These are phyloP conservation scores for Penicillium pulvis DNA, from an alignment of 495 filamentous ascomycete genomes.

Conservation along the genomic window DNA sequence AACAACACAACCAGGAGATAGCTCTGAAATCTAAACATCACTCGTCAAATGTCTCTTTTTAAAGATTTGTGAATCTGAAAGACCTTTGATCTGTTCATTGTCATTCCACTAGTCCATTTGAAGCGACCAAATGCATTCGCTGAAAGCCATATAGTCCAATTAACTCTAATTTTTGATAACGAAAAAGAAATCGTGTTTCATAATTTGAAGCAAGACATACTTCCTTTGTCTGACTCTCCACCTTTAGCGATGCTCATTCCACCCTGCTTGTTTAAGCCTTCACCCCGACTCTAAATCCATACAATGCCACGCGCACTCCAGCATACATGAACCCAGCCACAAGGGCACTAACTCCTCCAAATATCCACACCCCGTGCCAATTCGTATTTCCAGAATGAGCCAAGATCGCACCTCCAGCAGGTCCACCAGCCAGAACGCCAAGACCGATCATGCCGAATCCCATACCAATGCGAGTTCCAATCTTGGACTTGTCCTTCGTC, in stretches of 20 bases:
- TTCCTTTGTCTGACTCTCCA: too few species aligned
- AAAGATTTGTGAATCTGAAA: too few species aligned
- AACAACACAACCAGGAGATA: too few species aligned
- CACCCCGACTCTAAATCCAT: neutral
- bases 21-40: too few species aligned
- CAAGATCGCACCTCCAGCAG: conserved; percentile 44
- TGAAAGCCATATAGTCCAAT: too few species aligned
- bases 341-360: conserved; percentile 14
- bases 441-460: conserved; percentile 28
- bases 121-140: too few species aligned
- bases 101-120: too few species aligned
- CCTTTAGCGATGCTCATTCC: too few species aligned
- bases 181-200: neutral
- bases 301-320: neutral
- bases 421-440: conserved; percentile 32
- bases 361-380: conserved; percentile 21
- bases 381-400: conserved; percentile 6
- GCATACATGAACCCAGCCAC: conserved; percentile 11
- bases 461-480: conserved; percentile 42
- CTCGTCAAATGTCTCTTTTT: too few species aligned
- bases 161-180: neutral
- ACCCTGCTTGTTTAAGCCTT: neutral
- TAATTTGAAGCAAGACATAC: neutral
- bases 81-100: too few species aligned
- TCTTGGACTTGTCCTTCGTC: conserved; percentile 18